Evolutionary conservation across 352 stramenopile species (phyloP).

Genomic region (Phytophthora cryptogea): DNA sequence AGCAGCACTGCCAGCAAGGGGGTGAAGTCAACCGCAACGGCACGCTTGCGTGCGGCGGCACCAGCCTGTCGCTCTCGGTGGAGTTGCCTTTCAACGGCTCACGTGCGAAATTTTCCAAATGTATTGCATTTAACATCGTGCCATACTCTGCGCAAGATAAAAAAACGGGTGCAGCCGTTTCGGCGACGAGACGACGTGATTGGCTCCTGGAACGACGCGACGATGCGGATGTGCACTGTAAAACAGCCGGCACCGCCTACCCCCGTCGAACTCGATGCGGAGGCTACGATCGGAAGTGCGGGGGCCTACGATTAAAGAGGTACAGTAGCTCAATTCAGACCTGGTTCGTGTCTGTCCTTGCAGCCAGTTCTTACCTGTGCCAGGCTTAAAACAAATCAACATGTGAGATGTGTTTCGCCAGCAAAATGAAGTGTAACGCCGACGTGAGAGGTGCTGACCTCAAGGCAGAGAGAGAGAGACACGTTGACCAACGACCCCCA

Average conservation of each 20-base stretch:
- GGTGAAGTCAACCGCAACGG: background rate
- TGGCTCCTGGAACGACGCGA: constrained; percentile 11
- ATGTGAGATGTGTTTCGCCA: no score
- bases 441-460: no score
- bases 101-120: background rate
- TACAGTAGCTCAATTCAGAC: background rate
- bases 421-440: no score
- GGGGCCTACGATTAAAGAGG: constrained; percentile 5
- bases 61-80: constrained; percentile 23
- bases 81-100: constrained; percentile 12
- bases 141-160: no score
- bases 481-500: no score
- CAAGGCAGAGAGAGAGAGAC: no score
- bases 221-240: background rate
- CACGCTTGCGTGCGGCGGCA: constrained; percentile 8
- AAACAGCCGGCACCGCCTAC: constrained; percentile 4
- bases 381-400: no score
- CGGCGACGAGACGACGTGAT: constrained; percentile 9
- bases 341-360: no score
- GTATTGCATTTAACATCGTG: constrained; percentile 10
- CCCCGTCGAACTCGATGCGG: constrained; percentile 2
- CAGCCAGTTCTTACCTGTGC: no score
- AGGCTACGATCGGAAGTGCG: background rate
- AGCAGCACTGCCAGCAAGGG: no score
- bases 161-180: constrained; percentile 1